Evolutionary conservation across 2,329 filamentous ascomycete species (phyloP).

Genomic region (Penicillium sp.): DNA sequence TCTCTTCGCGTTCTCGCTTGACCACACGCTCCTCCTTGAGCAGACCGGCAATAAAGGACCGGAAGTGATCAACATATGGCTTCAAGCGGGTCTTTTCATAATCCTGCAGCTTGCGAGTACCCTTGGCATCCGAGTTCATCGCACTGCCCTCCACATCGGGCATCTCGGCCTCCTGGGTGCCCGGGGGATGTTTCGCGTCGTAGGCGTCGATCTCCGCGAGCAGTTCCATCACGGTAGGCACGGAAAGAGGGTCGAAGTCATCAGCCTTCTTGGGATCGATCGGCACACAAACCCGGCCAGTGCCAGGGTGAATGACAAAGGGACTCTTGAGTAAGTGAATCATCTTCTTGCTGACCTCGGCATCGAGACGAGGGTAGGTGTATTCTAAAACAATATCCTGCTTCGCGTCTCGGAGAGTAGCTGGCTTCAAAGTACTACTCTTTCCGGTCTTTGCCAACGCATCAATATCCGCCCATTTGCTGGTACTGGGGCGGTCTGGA

Average conservation of each 20-base stretch:
- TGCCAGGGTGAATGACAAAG: constrained; percentile 93
- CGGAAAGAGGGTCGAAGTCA: constrained; percentile 76
- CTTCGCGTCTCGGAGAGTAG: constrained; percentile 77
- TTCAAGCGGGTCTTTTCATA: constrained; percentile 97
- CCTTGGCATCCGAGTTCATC: constrained; percentile 30
- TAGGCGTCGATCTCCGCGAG: constrained; percentile 83
- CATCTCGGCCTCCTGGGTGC: constrained; percentile 38
- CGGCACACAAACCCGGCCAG: constrained; percentile 89
- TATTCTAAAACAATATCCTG: constrained; percentile 96
- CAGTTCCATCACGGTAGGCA: constrained; percentile 83
- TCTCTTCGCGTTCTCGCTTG: constrained; percentile 51
- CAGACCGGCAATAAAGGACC: constrained; percentile 70
- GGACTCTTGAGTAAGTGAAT: constrained; percentile 97
- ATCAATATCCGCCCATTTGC: constrained; percentile 95
- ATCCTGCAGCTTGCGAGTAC: constrained; percentile 59
- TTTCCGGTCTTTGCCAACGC: constrained; percentile 71
- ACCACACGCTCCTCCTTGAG: constrained; percentile 65
- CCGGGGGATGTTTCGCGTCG: constrained; percentile 43
- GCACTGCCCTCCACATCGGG: constrained; percentile 39
- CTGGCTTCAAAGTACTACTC: constrained; percentile 66
- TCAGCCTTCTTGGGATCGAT: constrained; percentile 73
- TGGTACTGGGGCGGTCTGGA: constrained; percentile 67
- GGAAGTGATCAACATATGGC: constrained; percentile 87
- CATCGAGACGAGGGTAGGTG: constrained; percentile 93
- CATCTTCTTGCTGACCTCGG: constrained; percentile 93